These are phyloP conservation scores for Pestalotiopsis sp. DNA, from an alignment of 2,329 filamentous ascomycete species.

Conservation along the genomic window DNA sequence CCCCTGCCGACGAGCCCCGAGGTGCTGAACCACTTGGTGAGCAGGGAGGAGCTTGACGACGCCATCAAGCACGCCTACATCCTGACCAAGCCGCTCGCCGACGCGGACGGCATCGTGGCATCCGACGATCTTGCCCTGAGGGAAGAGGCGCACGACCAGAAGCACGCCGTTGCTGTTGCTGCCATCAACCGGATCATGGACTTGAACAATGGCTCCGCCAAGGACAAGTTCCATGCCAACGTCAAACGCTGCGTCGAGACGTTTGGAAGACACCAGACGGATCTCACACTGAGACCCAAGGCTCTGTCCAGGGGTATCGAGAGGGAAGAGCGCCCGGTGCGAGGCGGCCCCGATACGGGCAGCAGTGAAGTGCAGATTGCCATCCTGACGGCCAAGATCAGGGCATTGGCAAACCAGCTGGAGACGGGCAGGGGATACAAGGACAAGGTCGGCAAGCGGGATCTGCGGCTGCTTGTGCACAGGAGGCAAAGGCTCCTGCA, in stretches of 20 bases:
- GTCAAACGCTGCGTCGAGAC: constrained; percentile 81
- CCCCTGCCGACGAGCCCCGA: constrained; percentile 49
- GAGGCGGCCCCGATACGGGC: constrained; percentile 90
- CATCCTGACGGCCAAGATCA: constrained; percentile 92
- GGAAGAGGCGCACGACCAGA: constrained; percentile 47
- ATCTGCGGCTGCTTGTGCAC: constrained; percentile 83
- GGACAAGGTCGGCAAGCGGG: constrained; percentile 94
- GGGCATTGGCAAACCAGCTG: constrained; percentile 74
- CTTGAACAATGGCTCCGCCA: constrained; percentile 75
- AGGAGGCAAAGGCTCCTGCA: constrained; percentile 83
- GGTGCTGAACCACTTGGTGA: constrained; percentile 77
- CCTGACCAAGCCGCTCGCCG: constrained; percentile 61
- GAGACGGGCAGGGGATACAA: constrained; percentile 70
- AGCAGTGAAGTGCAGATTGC: constrained; percentile 97
- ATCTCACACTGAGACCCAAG: constrained; percentile 67
- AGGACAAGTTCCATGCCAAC: constrained; percentile 80
- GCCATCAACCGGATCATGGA: constrained; percentile 80
- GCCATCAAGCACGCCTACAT: constrained; percentile 69
- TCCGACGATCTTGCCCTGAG: constrained; percentile 38
- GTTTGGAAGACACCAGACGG: constrained; percentile 91
- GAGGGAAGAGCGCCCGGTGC: constrained; percentile 45
- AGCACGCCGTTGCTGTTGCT: constrained; percentile 69
- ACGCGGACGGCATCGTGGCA: constrained; percentile 39
- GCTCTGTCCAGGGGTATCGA: constrained; percentile 47
- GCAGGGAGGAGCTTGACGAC: constrained; percentile 64